Conservation (phyloP, 2,329 filamentous ascomycete species). For the Aureobasidium uvarum region DNA sequence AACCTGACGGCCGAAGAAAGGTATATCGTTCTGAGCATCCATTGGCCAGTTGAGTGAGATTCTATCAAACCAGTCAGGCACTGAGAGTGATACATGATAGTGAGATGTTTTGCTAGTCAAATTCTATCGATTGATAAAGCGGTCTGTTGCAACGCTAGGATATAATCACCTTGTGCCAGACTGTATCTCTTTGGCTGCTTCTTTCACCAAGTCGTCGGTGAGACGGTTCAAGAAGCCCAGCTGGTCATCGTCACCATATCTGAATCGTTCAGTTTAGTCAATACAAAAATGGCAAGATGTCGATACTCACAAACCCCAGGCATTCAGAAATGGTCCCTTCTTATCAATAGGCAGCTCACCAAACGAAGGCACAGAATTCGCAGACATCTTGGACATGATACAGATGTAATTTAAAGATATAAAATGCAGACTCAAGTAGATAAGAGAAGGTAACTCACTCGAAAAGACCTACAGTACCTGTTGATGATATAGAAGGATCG, state of each 20-base stretch:
- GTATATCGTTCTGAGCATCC: conserved; percentile 52
- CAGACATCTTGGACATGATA: not conserved
- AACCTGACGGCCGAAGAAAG: conserved; percentile 56
- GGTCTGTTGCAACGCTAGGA: not conserved
- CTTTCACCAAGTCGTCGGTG: conserved; percentile 54
- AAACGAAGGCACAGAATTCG: conserved; percentile 45
- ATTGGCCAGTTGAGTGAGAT: conserved; percentile 62
- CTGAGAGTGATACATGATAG: not conserved
- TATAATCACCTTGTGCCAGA: conserved; percentile 46
- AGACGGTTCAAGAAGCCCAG: conserved; percentile 62
- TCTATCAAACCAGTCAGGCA: conserved; percentile 35
- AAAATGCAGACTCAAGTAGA: not conserved
- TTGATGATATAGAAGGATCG: conserved; percentile 6
- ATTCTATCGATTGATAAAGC: not conserved
- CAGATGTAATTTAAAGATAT: not conserved
- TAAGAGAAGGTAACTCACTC: not conserved
- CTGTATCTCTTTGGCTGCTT: conserved; percentile 49
- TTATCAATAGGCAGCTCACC: conserved; percentile 50
- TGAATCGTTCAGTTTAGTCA: conserved; percentile 40
- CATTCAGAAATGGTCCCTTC: conserved; percentile 48
- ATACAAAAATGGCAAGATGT: not conserved
- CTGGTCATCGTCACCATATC: conserved; percentile 58
- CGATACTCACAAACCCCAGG: conserved; percentile 40
- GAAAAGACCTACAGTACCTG: conserved; percentile 4
- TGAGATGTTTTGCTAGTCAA: not conserved